Evolutionary conservation across 495 filamentous ascomycete species (phyloP).

Genomic region (Xylaria curta): DNA sequence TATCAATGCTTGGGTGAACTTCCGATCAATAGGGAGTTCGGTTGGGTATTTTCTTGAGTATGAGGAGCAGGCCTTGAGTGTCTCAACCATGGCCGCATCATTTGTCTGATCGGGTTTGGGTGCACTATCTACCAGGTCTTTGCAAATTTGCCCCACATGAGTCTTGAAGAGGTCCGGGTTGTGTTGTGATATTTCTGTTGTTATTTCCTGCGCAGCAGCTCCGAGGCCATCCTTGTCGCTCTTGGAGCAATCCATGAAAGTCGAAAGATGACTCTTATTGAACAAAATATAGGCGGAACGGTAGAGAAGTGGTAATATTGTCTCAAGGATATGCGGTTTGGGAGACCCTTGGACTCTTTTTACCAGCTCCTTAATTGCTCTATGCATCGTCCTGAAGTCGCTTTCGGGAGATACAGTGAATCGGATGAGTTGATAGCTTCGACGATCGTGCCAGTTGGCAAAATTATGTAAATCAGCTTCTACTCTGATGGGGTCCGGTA

Average conservation of each 20-base stretch:
- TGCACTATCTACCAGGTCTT: constrained; percentile 78
- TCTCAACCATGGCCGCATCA: constrained; percentile 76
- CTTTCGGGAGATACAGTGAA: constrained; percentile 85
- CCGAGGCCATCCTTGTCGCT: constrained; percentile 80
- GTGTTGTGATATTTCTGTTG: constrained; percentile 88
- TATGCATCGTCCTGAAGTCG: constrained; percentile 88
- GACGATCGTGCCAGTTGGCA: constrained; percentile 88
- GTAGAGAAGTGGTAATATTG: constrained; percentile 82
- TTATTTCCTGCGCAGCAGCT: constrained; percentile 81
- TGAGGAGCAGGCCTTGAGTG: constrained; percentile 88
- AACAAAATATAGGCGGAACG: constrained; percentile 83
- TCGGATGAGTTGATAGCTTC: constrained; percentile 85
- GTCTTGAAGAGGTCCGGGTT: constrained; percentile 90
- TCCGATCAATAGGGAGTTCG: constrained; percentile 84
- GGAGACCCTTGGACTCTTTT: constrained; percentile 71
- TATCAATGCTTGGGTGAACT: constrained; percentile 79
- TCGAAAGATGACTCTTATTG: constrained; percentile 90
- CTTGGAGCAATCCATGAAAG: constrained; percentile 84
- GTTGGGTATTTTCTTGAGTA: constrained; percentile 85
- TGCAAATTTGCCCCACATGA: constrained; percentile 91
- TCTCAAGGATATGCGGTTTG: constrained; percentile 69
- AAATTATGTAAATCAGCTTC: constrained; percentile 84
- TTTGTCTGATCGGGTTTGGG: constrained; percentile 70
- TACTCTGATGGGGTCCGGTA: constrained; percentile 73
- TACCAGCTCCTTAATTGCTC: constrained; percentile 86